Conservation (phyloP, 2,329 filamentous ascomycete genomes). For the Immersiporthe knoxdaviesiana region DNA sequence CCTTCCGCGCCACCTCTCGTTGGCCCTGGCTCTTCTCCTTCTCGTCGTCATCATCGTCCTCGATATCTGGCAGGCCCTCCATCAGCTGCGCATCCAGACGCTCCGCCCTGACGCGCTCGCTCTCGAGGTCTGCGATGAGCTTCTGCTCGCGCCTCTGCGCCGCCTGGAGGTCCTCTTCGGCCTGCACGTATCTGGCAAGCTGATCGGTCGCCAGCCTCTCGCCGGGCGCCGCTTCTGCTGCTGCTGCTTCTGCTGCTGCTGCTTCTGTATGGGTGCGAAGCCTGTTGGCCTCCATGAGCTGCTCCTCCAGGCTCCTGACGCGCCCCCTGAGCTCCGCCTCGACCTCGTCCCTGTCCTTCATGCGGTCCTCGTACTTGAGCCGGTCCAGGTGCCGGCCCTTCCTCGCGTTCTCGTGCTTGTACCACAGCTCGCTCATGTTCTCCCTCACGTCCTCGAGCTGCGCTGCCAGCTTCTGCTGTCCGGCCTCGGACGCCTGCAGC, state of each 20-base stretch:
- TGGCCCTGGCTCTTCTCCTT: not conserved
- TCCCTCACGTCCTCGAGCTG: not conserved
- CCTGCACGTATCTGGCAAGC: not conserved
- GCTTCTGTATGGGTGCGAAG: not conserved
- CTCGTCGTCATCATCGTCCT: not conserved
- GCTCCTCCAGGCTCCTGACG: not conserved
- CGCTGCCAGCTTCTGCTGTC: not conserved
- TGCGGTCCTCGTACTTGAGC: slow-evolving; percentile 2
- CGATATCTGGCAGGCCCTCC: slow-evolving; percentile 2
- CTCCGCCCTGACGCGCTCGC: not conserved
- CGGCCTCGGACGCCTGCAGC: not conserved
- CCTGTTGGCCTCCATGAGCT: not conserved
- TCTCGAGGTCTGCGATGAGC: slow-evolving; percentile 10
- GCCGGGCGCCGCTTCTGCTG: too few species aligned
- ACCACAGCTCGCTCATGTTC: not conserved
- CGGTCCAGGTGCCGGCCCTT: not conserved
- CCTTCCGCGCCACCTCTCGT: not conserved
- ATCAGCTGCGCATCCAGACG: slow-evolving; percentile 10
- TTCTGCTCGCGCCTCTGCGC: not conserved
- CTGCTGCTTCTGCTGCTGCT: too few species aligned
- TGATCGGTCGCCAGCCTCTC: not conserved
- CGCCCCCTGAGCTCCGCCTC: not conserved
- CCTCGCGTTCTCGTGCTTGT: not conserved
- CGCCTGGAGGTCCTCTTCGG: not conserved
- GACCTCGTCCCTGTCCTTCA: slow-evolving; percentile 1